These are phyloP conservation scores for Crithidia expoeki DNA, from an alignment of 208 protist species.

Conservation along the genomic window DNA sequence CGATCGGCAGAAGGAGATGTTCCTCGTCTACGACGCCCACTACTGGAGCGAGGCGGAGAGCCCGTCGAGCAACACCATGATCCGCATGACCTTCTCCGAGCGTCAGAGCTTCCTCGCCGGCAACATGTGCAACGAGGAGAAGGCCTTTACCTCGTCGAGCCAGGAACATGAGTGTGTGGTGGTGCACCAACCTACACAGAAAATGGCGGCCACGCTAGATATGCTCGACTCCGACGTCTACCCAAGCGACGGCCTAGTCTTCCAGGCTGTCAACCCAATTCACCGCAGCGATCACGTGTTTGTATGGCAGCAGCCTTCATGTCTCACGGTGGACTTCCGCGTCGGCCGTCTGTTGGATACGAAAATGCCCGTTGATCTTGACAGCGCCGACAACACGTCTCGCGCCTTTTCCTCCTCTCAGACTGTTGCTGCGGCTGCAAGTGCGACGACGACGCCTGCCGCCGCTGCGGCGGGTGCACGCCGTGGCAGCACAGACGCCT, in stretches of 20 bases:
- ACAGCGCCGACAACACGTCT: conserved; percentile 11
- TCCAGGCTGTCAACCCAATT: conserved; percentile 58
- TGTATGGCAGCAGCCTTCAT: conserved; percentile 73
- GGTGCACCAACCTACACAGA: conserved; percentile 61
- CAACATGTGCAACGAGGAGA: conserved; percentile 55
- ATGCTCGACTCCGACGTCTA: conserved; percentile 75
- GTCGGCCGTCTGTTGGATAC: conserved; percentile 48
- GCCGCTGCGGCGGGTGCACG: too few species aligned
- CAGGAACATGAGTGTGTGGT: conserved; percentile 61
- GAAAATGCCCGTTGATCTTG: conserved; percentile 19
- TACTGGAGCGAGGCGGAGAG: conserved; percentile 69
- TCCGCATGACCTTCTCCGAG: conserved; percentile 65
- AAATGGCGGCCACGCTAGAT: conserved; percentile 48
- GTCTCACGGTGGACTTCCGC: conserved; percentile 79
- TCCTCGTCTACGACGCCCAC: conserved; percentile 76
- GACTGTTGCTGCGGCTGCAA: too few species aligned
- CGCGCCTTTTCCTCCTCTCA: not conserved
- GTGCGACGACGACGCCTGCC: conserved; percentile 3
- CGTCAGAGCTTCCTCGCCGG: conserved; percentile 57
- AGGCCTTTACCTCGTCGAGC: conserved; percentile 41
- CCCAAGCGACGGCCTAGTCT: conserved; percentile 74
- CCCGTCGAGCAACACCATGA: conserved; percentile 53
- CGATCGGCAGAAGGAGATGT: conserved; percentile 66
- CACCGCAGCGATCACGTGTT: conserved; percentile 63
- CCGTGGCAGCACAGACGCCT: conserved; percentile 22